These are phyloP conservation scores for Cercophora newfieldiana DNA, from an alignment of 495 filamentous ascomycete species.

Conservation along the genomic window DNA sequence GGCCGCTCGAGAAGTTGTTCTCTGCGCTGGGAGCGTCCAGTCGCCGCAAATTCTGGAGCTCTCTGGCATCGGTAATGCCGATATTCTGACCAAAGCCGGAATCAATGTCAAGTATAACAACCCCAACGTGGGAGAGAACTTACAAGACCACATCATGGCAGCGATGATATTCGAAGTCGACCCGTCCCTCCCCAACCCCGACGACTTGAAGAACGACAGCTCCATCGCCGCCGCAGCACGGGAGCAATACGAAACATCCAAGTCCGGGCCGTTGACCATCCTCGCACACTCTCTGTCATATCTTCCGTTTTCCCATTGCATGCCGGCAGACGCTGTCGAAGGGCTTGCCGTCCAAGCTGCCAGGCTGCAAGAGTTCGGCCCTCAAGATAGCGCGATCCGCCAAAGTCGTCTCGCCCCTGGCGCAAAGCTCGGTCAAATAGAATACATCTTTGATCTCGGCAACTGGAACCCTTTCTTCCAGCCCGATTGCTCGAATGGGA, in stretches of 20 bases:
- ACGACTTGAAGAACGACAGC: slow-evolving; percentile 36
- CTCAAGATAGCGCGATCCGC: slow-evolving; percentile 24
- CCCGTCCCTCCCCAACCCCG: slow-evolving; percentile 38
- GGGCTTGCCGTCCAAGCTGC: slow-evolving; percentile 13
- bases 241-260: slow-evolving; percentile 19
- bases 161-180: slow-evolving; percentile 49
- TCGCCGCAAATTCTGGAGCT: slow-evolving; percentile 57
- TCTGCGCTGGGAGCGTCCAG: slow-evolving; percentile 52
- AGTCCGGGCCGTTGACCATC: slow-evolving; percentile 24
- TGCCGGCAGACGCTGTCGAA: slow-evolving; percentile 20
- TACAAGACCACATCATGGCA: slow-evolving; percentile 57
- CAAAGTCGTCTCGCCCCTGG: slow-evolving; percentile 35
- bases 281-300: slow-evolving; percentile 46
- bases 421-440: slow-evolving; percentile 46
- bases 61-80: slow-evolving; percentile 51
- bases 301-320: slow-evolving; percentile 41
- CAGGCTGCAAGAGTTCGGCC: background rate
- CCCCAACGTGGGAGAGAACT: slow-evolving; percentile 55
- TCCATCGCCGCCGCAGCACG: slow-evolving; percentile 13
- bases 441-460: slow-evolving; percentile 52
- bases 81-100: slow-evolving; percentile 26
- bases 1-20: slow-evolving; percentile 52
- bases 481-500: slow-evolving; percentile 33
- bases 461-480: slow-evolving; percentile 49
- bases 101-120: slow-evolving; percentile 48